A percentile compares a stretch with the other conserved stretches of the same genome.
These are phyloP conservation scores for Aquilaria agallochum DNA, from an alignment of 441 rosid genomes.

Conservation along the genomic window DNA sequence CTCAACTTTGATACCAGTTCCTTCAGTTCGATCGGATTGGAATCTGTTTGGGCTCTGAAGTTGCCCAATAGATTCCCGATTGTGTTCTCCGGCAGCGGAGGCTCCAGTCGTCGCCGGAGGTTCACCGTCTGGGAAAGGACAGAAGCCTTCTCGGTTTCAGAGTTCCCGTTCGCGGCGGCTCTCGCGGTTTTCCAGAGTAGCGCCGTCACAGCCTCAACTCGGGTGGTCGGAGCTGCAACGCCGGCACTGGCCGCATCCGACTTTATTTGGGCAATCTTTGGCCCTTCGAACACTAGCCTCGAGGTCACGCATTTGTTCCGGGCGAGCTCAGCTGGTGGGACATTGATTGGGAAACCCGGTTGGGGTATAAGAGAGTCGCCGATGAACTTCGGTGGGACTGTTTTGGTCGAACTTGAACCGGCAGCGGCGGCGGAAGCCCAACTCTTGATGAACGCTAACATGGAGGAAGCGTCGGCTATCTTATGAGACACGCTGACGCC, in stretches of 20 bases:
- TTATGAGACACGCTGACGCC: conserved; percentile 28
- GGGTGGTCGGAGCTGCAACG: neutral
- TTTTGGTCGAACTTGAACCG: neutral
- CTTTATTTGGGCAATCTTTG: neutral
- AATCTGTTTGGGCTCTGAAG: too few relatives aligned
- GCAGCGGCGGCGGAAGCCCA: conserved; percentile 23
- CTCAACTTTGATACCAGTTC: neutral
- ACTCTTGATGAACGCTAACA: conserved; percentile 22
- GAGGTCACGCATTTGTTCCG: neutral
- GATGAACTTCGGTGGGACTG: neutral
- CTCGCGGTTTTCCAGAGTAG: neutral
- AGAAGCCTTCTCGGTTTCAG: conserved; percentile 5
- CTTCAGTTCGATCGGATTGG: neutral
- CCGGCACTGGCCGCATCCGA: neutral
- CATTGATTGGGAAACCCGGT: neutral
- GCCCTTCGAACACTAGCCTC: conserved; percentile 2
- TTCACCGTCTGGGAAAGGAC: conserved; percentile 21
- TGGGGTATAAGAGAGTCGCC: neutral
- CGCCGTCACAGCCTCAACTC: neutral
- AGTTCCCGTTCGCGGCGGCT: conserved; percentile 1
- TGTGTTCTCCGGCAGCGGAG: conserved; percentile 17
- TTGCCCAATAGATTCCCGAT: conserved; percentile 11
- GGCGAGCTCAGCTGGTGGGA: neutral
- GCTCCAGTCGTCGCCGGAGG: conserved; percentile 13
- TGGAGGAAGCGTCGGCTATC: conserved; percentile 23